Base-by-base conservation (phyloP, 1,284 basidiomycete genomes). In the Spongiforma sp. region DNA sequence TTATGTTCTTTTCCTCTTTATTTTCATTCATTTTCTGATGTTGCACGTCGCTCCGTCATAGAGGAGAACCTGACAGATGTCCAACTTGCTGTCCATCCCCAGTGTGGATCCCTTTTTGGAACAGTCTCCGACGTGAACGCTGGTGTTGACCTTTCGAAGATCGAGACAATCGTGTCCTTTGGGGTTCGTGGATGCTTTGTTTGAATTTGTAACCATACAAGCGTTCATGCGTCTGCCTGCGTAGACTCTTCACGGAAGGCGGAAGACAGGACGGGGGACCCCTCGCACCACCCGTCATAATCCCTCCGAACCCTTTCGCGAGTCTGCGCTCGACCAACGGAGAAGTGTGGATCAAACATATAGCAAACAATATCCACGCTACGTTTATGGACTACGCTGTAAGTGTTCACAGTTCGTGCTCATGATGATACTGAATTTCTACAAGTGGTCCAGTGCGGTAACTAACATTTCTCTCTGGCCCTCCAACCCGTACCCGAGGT, bases 161-260 rank as follows among this genome's bases (percentile, higher is more conserved):
- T 80, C 62, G 77, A 78, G 62, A 84, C 79, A 2, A 81, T 86
- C 26, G 81, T 85, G 3, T 73, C 82, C 5, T 83, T 84, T 65
- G 82, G 83, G 48, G 83, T 83, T 66, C 62, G 78, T 74, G n/a
- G 7, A 3, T 41, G 1, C 24, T 36, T 12, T 19, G 10, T 33
- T 37, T 7, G 1, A 30, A 11, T n/a, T 33, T 12, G 10, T 59
- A 32, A 12, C 28, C 41, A 26, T 15, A 26, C 17, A 30, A 24
- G 11, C 4, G 30, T 28, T 72, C 19, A 68, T n/a, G n/a, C n/a
- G n/a, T n/a, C 43, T 19, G 26, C n/a, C 9, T 17, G 3, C 24
- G 12, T 50, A 76, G 75, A 77, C 78, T 58, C 78, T 75, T 5
- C 34, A 78, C 74, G 3, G 75, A 76, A 19, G 78, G 79, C 1